phyloP scores from a whole-genome alignment of 371 early-diverging fungal genomes.

The Basidiobolus heterosporus region DNA sequence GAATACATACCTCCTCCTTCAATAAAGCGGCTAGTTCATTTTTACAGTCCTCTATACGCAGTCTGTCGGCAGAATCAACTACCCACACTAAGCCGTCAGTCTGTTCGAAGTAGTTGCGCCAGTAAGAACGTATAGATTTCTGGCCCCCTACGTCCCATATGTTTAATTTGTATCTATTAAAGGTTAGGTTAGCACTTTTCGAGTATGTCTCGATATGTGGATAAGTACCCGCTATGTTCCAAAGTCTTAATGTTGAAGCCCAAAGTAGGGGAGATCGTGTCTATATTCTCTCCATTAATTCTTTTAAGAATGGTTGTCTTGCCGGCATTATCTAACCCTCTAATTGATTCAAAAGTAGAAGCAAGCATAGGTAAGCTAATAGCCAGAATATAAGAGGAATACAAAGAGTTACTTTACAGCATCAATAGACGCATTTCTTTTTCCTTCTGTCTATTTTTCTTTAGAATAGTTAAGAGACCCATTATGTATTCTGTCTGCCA shows the following conservation, averaged over 20 bases:
- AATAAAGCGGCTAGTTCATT: conserved; percentile 59
- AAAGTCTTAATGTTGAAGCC: conserved; percentile 92
- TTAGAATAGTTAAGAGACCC: conserved; percentile 89
- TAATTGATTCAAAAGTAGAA: conserved; percentile 7
- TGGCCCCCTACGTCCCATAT: conserved; percentile 99
- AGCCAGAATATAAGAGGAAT: neutral
- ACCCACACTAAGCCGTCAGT: conserved; percentile 98
- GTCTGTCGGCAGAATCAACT: conserved; percentile 84
- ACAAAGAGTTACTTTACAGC: conserved; percentile 26
- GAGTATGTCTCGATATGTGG: neutral
- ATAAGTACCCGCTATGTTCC: conserved; percentile 51
- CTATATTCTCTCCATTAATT: conserved; percentile 79
- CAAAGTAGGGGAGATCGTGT: conserved; percentile 91
- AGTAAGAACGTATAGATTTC: conserved; percentile 88
- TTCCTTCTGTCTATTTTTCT: conserved; percentile 69
- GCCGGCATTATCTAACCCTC: conserved; percentile 98
- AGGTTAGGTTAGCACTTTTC: neutral
- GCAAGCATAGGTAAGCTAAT: neutral
- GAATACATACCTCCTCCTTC: conserved; percentile 70
- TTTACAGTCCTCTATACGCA: conserved; percentile 64
- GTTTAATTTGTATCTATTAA: conserved; percentile 51
- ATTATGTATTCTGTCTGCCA: conserved; percentile 18
- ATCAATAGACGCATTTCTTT: conserved; percentile 80
- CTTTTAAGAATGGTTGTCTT: conserved; percentile 95
- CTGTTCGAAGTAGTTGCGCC: conserved; percentile 98